Evolutionary conservation across 805 yeast genomes (phyloP), one percentile per base, ranked within the genome.

Genomic region (Pichia californica): DNA sequence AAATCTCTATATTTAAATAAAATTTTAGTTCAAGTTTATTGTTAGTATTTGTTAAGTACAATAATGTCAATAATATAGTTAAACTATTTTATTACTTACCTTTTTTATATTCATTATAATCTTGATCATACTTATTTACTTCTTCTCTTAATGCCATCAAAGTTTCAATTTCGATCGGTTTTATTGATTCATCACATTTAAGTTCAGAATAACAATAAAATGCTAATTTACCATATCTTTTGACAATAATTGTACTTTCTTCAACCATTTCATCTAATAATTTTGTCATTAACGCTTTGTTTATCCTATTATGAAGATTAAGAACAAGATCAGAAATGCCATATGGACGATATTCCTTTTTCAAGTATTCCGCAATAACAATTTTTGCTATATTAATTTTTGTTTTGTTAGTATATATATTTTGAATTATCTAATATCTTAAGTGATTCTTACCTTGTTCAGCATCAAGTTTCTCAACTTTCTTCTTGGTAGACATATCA

Each of bases 261-360:
- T 44, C 48, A 0, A 61, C 59, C 28, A 75, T 53, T 4, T 49
- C 47, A 3, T 71, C 74, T 30, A 75, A 45, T 1, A 69, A 58
- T 45, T 61, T 66, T 0, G 55, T 31, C 36, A 68, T 64, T 7
- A 54, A 55, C 1, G 64, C 36, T 42, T 70, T 74, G 5, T 56
- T 48, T 1, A 71, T 46, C 31, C 58, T 60, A 31, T 66, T 70
- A 40, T 73, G 76, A 29, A 74, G 47, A 40, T 74, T 75, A 37
- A 64, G 63, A 3, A 69, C 52, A 9, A 75, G 62, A 52, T 75
- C 80, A 38, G 68, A 66, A 8, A 67, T 56, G 1, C 73, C 71
- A 50, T 69, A 74, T 2, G 80, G 79, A 19, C 75, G 58, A 48
- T 69, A 71, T 48, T 73, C 76, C 2, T 58, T 57, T 20, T 55